These are phyloP conservation scores for Celoporthe dispersa DNA, from an alignment of 2,329 filamentous ascomycete species.

Conservation along the genomic window DNA sequence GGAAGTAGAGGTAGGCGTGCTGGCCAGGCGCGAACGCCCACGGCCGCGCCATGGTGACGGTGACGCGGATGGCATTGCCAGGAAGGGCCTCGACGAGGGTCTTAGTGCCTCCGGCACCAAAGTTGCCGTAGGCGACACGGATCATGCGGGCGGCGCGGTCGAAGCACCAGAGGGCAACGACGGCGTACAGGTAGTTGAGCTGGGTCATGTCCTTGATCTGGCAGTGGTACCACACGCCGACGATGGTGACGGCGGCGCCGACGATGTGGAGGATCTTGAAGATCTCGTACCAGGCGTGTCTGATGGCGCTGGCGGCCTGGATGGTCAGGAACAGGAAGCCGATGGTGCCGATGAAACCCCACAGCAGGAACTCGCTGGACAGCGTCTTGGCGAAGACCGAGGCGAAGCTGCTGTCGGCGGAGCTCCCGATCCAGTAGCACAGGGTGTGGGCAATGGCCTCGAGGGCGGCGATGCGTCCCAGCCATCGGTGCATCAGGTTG, in stretches of 20 bases:
- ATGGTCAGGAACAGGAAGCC: slow-evolving; percentile 67
- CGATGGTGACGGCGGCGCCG: slow-evolving; percentile 62
- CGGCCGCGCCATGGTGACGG: slow-evolving; percentile 74
- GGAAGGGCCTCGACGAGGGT: slow-evolving; percentile 76
- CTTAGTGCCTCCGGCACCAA: slow-evolving; percentile 68
- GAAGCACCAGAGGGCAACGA: slow-evolving; percentile 68
- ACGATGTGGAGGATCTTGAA: slow-evolving; percentile 76
- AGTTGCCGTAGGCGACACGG: slow-evolving; percentile 67
- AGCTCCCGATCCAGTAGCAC: slow-evolving; percentile 56
- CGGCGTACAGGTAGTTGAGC: slow-evolving; percentile 62
- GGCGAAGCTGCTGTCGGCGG: slow-evolving; percentile 52
- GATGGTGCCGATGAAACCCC: slow-evolving; percentile 65
- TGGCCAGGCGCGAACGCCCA: slow-evolving; percentile 77
- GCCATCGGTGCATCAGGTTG: slow-evolving; percentile 81
- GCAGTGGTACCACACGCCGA: slow-evolving; percentile 70
- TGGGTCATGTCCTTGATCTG: slow-evolving; percentile 59
- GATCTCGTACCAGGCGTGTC: slow-evolving; percentile 79
- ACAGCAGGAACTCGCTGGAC: slow-evolving; percentile 55
- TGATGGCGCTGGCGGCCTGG: slow-evolving; percentile 71
- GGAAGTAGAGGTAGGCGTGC: slow-evolving; percentile 81
- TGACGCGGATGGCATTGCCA: slow-evolving; percentile 75
- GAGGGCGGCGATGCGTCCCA: slow-evolving; percentile 74
- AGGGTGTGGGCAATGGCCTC: slow-evolving; percentile 70
- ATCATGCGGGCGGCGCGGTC: slow-evolving; percentile 66
- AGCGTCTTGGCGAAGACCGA: slow-evolving; percentile 43